A percentile compares a stretch with the other conserved stretches of the same genome.
Conservation (phyloP, 306 rosid species). For the Fragaria iinumae region DNA sequence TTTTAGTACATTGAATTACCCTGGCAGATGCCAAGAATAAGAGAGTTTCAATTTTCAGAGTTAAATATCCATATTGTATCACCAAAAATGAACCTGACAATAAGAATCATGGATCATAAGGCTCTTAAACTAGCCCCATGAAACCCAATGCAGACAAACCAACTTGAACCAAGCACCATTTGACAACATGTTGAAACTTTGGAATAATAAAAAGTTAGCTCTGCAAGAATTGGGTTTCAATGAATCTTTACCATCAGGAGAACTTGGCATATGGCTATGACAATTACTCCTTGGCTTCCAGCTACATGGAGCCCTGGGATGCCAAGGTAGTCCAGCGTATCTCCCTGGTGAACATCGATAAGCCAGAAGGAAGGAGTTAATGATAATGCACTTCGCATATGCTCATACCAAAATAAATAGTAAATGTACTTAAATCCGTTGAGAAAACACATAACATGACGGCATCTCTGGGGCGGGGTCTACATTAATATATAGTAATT, state of each 20-base stretch:
- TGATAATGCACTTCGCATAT: neutral
- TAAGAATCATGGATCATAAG: neutral
- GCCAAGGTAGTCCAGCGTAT: conserved; percentile 89
- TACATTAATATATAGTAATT: neutral
- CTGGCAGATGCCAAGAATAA: neutral
- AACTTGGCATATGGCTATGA: conserved; percentile 91
- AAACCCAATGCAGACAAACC: conserved; percentile 3
- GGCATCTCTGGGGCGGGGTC: neutral
- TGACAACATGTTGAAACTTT: neutral
- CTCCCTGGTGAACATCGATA: conserved; percentile 61
- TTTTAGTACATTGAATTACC: neutral
- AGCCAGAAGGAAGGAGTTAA: conserved; percentile 14
- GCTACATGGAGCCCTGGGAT: conserved; percentile 92
- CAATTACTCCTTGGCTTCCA: conserved; percentile 93
- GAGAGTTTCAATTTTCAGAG: neutral
- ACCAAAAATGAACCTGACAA: neutral
- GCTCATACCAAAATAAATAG: neutral
- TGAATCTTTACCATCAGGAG: conserved; percentile 70
- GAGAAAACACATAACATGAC: neutral
- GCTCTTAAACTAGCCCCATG: neutral
- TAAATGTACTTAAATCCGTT: neutral
- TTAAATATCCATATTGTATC: neutral
- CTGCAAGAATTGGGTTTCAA: neutral
- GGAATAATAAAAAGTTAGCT: neutral
- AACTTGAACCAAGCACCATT: conserved; percentile 8